Percentiles rank a stretch among this genome's conserved stretches.
Evolutionary conservation across 164 flowering plant genomes (phyloP).

Genomic region (Kalanchoe fedtschenkoi): DNA sequence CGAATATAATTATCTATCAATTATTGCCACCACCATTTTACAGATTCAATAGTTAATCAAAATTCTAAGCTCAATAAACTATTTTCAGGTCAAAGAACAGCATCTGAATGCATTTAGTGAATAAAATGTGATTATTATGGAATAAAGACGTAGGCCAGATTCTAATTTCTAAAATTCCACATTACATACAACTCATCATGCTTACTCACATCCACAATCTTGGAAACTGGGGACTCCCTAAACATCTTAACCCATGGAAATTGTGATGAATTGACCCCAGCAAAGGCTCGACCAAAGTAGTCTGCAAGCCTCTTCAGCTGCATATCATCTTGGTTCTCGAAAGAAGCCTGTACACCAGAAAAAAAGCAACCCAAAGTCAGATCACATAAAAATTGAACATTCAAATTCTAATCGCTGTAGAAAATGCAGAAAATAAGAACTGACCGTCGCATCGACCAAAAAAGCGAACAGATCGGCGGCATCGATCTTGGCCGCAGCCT

Average conservation of each 20-base stretch:
- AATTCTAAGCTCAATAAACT: no score
- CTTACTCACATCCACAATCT: slow-evolving; percentile 47
- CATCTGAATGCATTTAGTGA: no score
- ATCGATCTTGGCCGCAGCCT: slow-evolving; percentile 52
- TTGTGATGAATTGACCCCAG: slow-evolving; percentile 33
- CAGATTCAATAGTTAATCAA: no score
- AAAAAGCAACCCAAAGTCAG: background rate
- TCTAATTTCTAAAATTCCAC: background rate
- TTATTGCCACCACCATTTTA: no score
- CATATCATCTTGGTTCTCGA: slow-evolving; percentile 38
- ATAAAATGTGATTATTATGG: no score
- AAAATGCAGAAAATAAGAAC: background rate
- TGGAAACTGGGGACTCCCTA: slow-evolving; percentile 45
- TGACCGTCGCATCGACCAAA: slow-evolving; percentile 50
- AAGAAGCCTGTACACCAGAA: slow-evolving; percentile 25
- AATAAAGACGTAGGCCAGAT: no score
- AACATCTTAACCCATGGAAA: slow-evolving; percentile 57
- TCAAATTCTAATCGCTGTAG: background rate
- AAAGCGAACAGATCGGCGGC: slow-evolving; percentile 34
- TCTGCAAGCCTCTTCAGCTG: slow-evolving; percentile 62
- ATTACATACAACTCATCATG: background rate
- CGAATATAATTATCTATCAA: no score
- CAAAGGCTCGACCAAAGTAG: slow-evolving; percentile 51
- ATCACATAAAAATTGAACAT: background rate
- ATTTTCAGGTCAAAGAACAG: no score